A percentile compares a stretch with the other conserved stretches of the same genome.
These are phyloP conservation scores for Sarocladium brachiariae DNA, from an alignment of 2,329 filamentous ascomycete species.

Conservation along the genomic window DNA sequence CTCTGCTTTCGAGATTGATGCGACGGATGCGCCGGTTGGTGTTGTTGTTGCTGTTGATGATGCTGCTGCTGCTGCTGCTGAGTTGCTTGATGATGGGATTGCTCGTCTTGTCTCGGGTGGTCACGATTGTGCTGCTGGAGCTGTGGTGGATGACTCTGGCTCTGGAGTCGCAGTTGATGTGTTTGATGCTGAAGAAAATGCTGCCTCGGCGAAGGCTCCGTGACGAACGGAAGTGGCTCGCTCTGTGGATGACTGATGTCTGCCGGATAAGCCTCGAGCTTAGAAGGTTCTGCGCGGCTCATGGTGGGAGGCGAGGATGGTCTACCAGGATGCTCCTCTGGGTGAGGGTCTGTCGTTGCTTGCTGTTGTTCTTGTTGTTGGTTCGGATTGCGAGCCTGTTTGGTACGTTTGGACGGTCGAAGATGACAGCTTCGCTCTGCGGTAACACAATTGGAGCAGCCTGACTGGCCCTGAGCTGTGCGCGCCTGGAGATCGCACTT, in stretches of 20 bases:
- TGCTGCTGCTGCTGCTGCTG: neutral
- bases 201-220: neutral
- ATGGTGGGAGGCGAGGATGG: neutral
- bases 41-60: neutral
- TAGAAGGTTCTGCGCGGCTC: neutral
- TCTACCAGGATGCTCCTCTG: neutral
- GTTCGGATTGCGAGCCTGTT: conserved; percentile 12
- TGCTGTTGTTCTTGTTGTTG: neutral
- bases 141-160: neutral
- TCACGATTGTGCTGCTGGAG: neutral
- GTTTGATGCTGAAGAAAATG: neutral
- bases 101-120: neutral
- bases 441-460: conserved; percentile 22
- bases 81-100: too few relatives aligned
- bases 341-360: neutral
- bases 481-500: conserved; percentile 27
- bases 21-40: neutral
- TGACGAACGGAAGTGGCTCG: neutral
- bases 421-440: conserved; percentile 21
- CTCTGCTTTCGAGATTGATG: neutral
- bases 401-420: conserved; percentile 22
- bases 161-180: neutral
- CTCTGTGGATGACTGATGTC: neutral
- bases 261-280: neutral
- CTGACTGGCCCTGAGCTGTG: conserved; percentile 16